Conservation (phyloP, 495 filamentous ascomycete genomes). For the Penicillium canariense region DNA sequence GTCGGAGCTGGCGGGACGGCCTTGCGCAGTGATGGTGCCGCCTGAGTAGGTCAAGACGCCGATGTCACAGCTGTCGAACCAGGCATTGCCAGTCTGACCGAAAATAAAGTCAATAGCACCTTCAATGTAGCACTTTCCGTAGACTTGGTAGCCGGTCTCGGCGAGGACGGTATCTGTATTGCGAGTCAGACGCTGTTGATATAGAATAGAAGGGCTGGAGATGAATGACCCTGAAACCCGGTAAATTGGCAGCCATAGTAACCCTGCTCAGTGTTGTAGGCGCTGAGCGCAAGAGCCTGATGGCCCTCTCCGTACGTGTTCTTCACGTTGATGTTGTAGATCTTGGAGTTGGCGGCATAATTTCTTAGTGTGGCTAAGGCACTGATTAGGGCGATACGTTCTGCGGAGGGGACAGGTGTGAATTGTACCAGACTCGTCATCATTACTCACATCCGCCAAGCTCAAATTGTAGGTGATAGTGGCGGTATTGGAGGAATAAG, state of each 20-base stretch:
- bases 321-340: conserved; percentile 63
- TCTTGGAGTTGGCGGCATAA: conserved; percentile 44
- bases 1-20: conserved; percentile 49
- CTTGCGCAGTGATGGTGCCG: conserved; percentile 61
- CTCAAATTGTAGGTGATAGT: conserved; percentile 50
- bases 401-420: neutral
- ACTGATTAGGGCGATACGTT: conserved; percentile 30
- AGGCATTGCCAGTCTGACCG: conserved; percentile 57
- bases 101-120: conserved; percentile 69
- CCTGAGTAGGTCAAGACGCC: conserved; percentile 39
- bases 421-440: conserved; percentile 38
- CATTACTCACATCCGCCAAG: conserved; percentile 35
- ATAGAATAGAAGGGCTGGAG: neutral
- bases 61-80: conserved; percentile 61
- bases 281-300: conserved; percentile 60
- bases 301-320: conserved; percentile 54
- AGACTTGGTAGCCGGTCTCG: conserved; percentile 58
- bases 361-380: conserved; percentile 53
- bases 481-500: conserved; percentile 57
- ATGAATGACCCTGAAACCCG: conserved; percentile 48
- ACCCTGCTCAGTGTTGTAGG: conserved; percentile 49
- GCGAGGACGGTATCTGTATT: conserved; percentile 56
- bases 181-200: neutral
- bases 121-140: conserved; percentile 51
- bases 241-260: conserved; percentile 58